These are phyloP conservation scores for Lithocarpus polystachyus DNA, from an alignment of 306 rosid genomes.

Conservation along the genomic window DNA sequence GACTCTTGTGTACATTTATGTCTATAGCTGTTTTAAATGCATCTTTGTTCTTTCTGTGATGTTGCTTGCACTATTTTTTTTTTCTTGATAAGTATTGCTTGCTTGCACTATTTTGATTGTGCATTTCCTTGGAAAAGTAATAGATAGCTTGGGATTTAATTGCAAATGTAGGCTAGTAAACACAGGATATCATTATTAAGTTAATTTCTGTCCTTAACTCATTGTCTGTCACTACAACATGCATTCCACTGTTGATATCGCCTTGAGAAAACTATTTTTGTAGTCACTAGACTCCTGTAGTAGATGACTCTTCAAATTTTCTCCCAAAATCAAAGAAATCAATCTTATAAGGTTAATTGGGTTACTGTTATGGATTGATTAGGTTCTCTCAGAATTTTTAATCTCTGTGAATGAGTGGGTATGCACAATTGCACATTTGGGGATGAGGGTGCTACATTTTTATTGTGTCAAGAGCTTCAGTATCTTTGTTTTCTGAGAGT, in stretches of 20 bases:
- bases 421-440: background rate
- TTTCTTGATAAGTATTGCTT: too few species aligned
- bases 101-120: too few species aligned
- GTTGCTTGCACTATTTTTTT: too few species aligned
- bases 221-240: background rate
- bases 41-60: too few species aligned
- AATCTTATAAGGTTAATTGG: background rate
- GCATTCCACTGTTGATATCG: background rate
- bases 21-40: too few species aligned
- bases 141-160: too few species aligned
- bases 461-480: background rate
- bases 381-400: background rate
- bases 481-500: background rate
- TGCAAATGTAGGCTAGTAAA: too few species aligned
- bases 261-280: too few species aligned
- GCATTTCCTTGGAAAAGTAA: too few species aligned
- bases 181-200: background rate
- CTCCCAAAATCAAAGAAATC: background rate
- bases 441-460: background rate
- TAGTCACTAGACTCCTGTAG: background rate
- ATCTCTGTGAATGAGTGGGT: background rate
- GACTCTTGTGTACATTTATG: too few species aligned
- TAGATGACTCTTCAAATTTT: background rate
- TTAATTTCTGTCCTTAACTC: background rate
- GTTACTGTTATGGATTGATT: background rate